These are phyloP conservation scores for Fusarium tricinctum DNA, from an alignment of 2,329 filamentous ascomycete species.

Conservation along the genomic window DNA sequence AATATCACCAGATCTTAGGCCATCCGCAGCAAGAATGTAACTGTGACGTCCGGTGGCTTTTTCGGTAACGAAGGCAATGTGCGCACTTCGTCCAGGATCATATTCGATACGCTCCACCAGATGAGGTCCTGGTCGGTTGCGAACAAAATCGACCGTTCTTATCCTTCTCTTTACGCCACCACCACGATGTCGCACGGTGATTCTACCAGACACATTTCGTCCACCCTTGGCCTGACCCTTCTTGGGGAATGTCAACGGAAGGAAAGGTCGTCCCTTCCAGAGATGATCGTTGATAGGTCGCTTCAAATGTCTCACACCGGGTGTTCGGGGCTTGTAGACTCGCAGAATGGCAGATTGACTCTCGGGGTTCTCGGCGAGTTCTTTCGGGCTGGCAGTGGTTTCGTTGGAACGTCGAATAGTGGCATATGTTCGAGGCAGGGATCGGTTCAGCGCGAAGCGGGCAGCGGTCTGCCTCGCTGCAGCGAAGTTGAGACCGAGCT, in stretches of 20 bases:
- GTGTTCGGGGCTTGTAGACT: slow-evolving; percentile 93
- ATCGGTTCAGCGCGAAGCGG: slow-evolving; percentile 48
- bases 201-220: slow-evolving; percentile 85
- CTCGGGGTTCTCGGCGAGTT: slow-evolving; percentile 46
- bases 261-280: slow-evolving; percentile 90
- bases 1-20: slow-evolving; percentile 89
- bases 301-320: slow-evolving; percentile 90
- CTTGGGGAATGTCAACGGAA: slow-evolving; percentile 89
- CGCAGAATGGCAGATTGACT: slow-evolving; percentile 69
- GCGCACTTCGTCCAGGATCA: slow-evolving; percentile 91
- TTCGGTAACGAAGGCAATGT: slow-evolving; percentile 88
- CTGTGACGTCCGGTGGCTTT: slow-evolving; percentile 80
- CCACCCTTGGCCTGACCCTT: slow-evolving; percentile 94
- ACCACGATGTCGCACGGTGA: slow-evolving; percentile 92
- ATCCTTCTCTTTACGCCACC: slow-evolving; percentile 94
- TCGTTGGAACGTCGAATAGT: slow-evolving; percentile 45
- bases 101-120: slow-evolving; percentile 95
- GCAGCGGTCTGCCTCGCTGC: slow-evolving; percentile 50
- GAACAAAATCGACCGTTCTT: slow-evolving; percentile 89
- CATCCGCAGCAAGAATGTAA: slow-evolving; percentile 96
- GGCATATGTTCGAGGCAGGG: slow-evolving; percentile 52
- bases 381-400: slow-evolving; percentile 41
- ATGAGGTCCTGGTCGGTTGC: slow-evolving; percentile 84
- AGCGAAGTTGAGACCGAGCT: slow-evolving; percentile 50
- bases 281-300: slow-evolving; percentile 96